Evolutionary conservation across 1,284 basidiomycete species (phyloP), one percentile per base, ranked within the genome.

Genomic region (Ceratobasidium sp.): DNA sequence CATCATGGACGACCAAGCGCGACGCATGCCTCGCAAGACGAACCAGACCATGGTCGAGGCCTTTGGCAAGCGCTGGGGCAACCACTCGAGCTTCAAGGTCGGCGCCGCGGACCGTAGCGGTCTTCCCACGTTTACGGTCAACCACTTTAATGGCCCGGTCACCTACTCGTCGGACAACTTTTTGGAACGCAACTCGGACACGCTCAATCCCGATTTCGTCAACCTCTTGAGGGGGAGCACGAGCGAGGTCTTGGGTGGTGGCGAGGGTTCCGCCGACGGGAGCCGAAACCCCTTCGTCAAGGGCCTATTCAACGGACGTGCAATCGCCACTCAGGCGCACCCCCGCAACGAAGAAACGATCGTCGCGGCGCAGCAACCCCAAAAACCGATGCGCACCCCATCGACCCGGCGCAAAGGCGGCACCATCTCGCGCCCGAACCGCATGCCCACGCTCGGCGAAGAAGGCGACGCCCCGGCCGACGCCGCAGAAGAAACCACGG

Each of bases 1-100:
- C 77, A 98, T 98, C 78, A 94, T 98, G 89, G 96, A 98, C 77
- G 96, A 99, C 76, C 94, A 98, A 79, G 91, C 94, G 10, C 85
- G 90, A 17, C 85, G 92, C 45, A 85, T 86, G 72, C 89, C 92
- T 38, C 95, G 94, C 81, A 96, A 96, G 87, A 94, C 89, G 6
- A 93, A 98, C 75, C 85, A 90, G 69, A 94, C 91, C 3, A 97
- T 98, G 94, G 87, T 96, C 17, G 94, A 98, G 73, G 93, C 95
- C 0, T 94, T 98, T 77, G 83, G 86, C 65, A 98, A 98, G 80
- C 87, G 95, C 2, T 98, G 95, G 93, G 91, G 89, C 3, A 96
- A 94, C 75, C 95, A 98, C 76, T 86, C 90, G 0, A 91, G 89
- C 0, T 98, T 98, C 86, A 92, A 94, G 78, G 80, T 89, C 3